These are phyloP conservation scores for Takashimella koratensis DNA, from an alignment of 1,284 basidiomycete species.

Conservation along the genomic window DNA sequence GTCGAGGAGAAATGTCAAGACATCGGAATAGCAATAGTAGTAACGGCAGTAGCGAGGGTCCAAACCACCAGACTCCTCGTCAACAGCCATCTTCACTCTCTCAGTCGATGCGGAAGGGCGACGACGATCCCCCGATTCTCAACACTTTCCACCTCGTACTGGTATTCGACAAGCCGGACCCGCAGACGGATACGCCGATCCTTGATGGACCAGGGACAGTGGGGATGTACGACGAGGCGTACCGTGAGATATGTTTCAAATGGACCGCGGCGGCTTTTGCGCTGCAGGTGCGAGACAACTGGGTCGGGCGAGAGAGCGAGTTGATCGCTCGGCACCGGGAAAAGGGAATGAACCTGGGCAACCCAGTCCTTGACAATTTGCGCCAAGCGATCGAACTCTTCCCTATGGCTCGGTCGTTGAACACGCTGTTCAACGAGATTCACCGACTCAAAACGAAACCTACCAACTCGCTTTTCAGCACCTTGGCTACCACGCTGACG, in stretches of 20 bases:
- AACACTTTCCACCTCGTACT: conserved; percentile 83
- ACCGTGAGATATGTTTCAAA: conserved; percentile 80
- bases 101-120: conserved; percentile 1
- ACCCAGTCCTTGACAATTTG: conserved; percentile 33
- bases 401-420: conserved; percentile 70
- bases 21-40: not conserved
- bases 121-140: conserved; percentile 54
- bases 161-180: conserved; percentile 84
- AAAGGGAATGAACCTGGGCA: conserved; percentile 44
- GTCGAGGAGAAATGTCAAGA: not conserved
- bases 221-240: conserved; percentile 60
- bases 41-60: not conserved
- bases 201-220: conserved; percentile 57
- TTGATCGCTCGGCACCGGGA: conserved; percentile 65
- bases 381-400: conserved; percentile 55
- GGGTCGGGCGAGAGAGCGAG: conserved; percentile 69
- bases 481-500: conserved; percentile 62
- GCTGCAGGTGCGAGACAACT: conserved; percentile 76
- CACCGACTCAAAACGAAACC: conserved; percentile 53
- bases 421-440: conserved; percentile 57
- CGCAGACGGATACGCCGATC: conserved; percentile 54
- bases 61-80: not conserved
- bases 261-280: conserved; percentile 83
- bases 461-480: conserved; percentile 56
- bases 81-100: not conserved